Evolutionary conservation across 23 red algal genomes (phyloP).

Genomic region (Gracilaria gracilis): DNA sequence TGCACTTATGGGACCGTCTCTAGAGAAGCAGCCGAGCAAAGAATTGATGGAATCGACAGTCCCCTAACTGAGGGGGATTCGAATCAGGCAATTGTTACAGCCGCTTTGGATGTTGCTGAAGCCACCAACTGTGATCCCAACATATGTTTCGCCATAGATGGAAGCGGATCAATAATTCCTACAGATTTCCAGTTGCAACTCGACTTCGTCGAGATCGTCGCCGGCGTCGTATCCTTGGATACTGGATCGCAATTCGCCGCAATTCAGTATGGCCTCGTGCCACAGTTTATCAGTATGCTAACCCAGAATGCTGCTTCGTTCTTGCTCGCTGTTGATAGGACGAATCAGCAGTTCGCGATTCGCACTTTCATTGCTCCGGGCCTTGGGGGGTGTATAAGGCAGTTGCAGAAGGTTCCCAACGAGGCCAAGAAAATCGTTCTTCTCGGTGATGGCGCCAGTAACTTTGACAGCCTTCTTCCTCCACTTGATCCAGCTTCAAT

Average conservation of each 20-base stretch:
- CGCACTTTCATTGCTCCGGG: conserved; percentile 6
- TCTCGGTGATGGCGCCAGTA: conserved; percentile 21
- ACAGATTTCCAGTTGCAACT: not conserved
- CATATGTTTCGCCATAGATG: conserved; percentile 20
- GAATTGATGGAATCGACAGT: no score
- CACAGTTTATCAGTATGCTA: not conserved
- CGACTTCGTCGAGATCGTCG: conserved; percentile 5
- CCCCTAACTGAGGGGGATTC: not conserved
- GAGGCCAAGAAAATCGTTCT: conserved; percentile 10
- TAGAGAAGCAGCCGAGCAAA: no score
- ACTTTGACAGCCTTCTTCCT: not conserved
- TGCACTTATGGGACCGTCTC: no score
- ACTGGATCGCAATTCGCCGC: not conserved
- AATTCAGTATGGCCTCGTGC: conserved; percentile 4
- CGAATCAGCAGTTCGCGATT: not conserved
- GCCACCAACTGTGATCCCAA: conserved; percentile 1
- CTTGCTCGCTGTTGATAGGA: not conserved
- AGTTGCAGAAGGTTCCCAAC: not conserved
- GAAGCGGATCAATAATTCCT: not conserved
- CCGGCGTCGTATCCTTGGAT: not conserved
- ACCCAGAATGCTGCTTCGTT: not conserved
- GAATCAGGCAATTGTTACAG: not conserved
- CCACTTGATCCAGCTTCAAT: not conserved
- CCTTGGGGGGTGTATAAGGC: not conserved
- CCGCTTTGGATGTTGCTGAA: not conserved